Conservation (phyloP, 2,329 filamentous ascomycete genomes). For the Cladosporium sp. region DNA sequence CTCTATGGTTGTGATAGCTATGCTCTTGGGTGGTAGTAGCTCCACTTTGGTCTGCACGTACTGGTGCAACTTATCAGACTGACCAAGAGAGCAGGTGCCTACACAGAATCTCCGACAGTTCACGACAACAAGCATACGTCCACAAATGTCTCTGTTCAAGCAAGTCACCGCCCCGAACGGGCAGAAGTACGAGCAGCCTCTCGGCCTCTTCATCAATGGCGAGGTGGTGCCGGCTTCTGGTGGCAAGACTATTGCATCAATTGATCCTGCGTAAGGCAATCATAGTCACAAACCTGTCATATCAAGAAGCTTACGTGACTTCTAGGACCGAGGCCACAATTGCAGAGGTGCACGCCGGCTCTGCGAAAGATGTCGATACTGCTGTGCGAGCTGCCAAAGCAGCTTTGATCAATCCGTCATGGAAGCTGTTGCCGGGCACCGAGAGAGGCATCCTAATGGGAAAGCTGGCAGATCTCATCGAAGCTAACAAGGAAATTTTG, state of each 20-base stretch:
- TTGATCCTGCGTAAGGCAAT: conserved; percentile 62
- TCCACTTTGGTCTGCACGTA: not conserved
- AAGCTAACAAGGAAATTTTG: conserved; percentile 68
- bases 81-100: not conserved
- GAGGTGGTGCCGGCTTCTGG: conserved; percentile 67
- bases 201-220: conserved; percentile 80
- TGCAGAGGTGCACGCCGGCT: conserved; percentile 62
- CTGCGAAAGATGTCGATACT: conserved; percentile 62
- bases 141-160: conserved; percentile 45
- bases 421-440: conserved; percentile 63
- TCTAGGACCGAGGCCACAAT: conserved; percentile 26
- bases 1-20: too few relatives aligned
- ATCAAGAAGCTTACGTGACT: conserved; percentile 14
- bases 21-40: not conserved
- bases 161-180: conserved; percentile 74
- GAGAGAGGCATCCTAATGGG: conserved; percentile 61
- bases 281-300: not conserved
- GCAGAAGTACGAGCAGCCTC: conserved; percentile 65
- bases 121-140: not conserved
- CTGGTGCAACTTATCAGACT: not conserved
- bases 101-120: not conserved
- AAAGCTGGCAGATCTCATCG: conserved; percentile 72
- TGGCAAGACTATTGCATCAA: conserved; percentile 45
- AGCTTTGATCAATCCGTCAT: conserved; percentile 56
- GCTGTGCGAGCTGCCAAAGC: conserved; percentile 66